A percentile compares a stretch with the other conserved stretches of the same genome.
Evolutionary conservation across 1,284 basidiomycete genomes (phyloP).

Genomic region (Pulchroboletus neoregius): DNA sequence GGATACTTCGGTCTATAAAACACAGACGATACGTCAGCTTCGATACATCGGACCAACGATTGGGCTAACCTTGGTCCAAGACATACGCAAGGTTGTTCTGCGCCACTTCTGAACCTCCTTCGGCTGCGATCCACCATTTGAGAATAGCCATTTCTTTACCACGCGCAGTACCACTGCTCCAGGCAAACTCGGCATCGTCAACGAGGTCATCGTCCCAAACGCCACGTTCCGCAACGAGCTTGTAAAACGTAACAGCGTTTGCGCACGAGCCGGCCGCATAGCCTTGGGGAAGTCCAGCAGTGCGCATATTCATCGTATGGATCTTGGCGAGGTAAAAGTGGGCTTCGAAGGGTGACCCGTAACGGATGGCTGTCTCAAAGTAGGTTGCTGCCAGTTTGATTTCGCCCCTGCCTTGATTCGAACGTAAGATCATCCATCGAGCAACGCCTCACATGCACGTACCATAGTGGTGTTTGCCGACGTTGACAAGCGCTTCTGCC

Average conservation of each 20-base stretch:
- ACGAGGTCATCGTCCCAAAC: slow-evolving; percentile 86
- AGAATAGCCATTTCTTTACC: slow-evolving; percentile 74
- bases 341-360: slow-evolving; percentile 88
- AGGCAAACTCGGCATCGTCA: slow-evolving; percentile 76
- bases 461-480: slow-evolving; percentile 85
- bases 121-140: slow-evolving; percentile 92
- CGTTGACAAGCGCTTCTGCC: slow-evolving; percentile 86
- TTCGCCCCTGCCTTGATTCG: slow-evolving; percentile 56
- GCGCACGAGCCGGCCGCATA: slow-evolving; percentile 70
- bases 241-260: slow-evolving; percentile 85
- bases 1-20: slow-evolving; percentile 67
- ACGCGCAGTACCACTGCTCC: slow-evolving; percentile 67
- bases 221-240: slow-evolving; percentile 84
- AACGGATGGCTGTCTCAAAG: slow-evolving; percentile 79
- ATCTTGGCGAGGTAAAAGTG: slow-evolving; percentile 88
- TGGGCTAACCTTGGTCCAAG: slow-evolving; percentile 75
- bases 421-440: slow-evolving; percentile 12
- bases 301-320: slow-evolving; percentile 55
- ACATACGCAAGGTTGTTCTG: slow-evolving; percentile 96
- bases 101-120: slow-evolving; percentile 87
- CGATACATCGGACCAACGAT: neutral
- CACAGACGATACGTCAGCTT: slow-evolving; percentile 3
- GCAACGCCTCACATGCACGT: slow-evolving; percentile 25
- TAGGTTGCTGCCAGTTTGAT: slow-evolving; percentile 58
- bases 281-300: slow-evolving; percentile 40